Evolutionary conservation across 257 asterid species (phyloP).

Genomic region (Plantago major): DNA sequence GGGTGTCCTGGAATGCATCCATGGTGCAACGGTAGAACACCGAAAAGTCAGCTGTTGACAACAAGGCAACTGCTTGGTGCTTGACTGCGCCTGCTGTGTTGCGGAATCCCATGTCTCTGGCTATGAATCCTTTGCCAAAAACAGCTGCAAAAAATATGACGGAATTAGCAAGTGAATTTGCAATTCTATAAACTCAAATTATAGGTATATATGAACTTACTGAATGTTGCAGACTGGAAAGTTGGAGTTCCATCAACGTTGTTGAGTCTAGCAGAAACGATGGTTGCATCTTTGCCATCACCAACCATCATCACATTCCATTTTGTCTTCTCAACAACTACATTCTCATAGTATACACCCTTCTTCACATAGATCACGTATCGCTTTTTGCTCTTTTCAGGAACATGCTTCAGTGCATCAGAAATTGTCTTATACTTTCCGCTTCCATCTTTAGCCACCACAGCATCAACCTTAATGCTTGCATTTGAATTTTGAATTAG

Average conservation of each 20-base stretch:
- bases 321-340: conserved; percentile 13
- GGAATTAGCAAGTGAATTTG: too few species aligned
- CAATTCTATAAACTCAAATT: too few species aligned
- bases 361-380: conserved; percentile 16
- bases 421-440: conserved; percentile 13
- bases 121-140: conserved; percentile 15
- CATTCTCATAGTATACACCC: conserved; percentile 21
- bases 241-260: conserved; percentile 23
- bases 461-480: conserved; percentile 13
- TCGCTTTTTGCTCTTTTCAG: conserved; percentile 1
- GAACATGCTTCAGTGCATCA: conserved; percentile 13
- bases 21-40: conserved; percentile 15
- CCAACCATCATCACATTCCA: conserved; percentile 26
- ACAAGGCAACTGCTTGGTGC: conserved; percentile 18
- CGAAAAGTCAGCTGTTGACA: conserved; percentile 16
- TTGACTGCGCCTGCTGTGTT: conserved; percentile 18
- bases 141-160: conserved; percentile 6
- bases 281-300: conserved; percentile 12
- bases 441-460: conserved; percentile 24
- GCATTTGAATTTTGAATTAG: conserved; percentile 5
- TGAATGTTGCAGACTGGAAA: conserved; percentile 20
- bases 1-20: conserved; percentile 20
- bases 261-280: conserved; percentile 15
- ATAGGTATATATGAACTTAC: conserved; percentile 2
- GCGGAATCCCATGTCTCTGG: conserved; percentile 20